phyloP scores from a whole-genome alignment of 2,329 filamentous ascomycete genomes.

The Fusarium citri region DNA sequence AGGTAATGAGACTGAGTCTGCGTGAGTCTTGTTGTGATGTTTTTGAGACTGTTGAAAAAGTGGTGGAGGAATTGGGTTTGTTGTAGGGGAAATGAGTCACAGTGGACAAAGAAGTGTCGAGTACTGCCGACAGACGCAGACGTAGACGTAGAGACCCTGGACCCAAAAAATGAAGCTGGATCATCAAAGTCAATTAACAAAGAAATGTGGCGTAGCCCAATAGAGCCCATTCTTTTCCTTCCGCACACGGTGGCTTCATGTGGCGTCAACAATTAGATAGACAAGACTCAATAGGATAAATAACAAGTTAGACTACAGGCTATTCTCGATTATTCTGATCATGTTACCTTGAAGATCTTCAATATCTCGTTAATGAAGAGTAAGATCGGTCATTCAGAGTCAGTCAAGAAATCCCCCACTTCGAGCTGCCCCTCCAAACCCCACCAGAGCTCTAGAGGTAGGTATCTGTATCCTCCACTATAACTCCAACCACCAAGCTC shows the following conservation, averaged over 20 bases:
- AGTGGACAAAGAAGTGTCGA: constrained; percentile 21
- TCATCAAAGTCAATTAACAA: constrained; percentile 13
- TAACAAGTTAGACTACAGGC: neutral
- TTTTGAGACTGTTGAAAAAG: neutral
- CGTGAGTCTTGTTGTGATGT: neutral
- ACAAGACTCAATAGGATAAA: constrained; percentile 1
- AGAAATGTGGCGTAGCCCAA: constrained; percentile 34
- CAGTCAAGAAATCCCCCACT: constrained; percentile 1
- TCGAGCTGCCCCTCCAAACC: constrained; percentile 23
- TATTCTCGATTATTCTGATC: neutral
- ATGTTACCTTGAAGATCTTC: neutral
- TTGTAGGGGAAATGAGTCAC: constrained; percentile 27
- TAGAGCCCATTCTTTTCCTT: constrained; percentile 13
- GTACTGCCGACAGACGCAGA: neutral
- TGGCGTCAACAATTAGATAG: constrained; percentile 15
- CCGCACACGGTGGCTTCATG: constrained; percentile 7
- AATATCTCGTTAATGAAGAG: neutral
- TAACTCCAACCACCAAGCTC: constrained; percentile 53
- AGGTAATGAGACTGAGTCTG: neutral
- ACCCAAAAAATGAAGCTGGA: constrained; percentile 31
- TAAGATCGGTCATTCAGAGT: neutral
- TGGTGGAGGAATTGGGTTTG: constrained; percentile 10
- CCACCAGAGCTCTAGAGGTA: constrained; percentile 28
- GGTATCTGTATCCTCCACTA: constrained; percentile 6
- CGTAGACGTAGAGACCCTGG: constrained; percentile 8